Evolutionary conservation across 2,329 filamentous ascomycete species (phyloP), one percentile per base, ranked within the genome.

Genomic region (Trichothecium roseum): DNA sequence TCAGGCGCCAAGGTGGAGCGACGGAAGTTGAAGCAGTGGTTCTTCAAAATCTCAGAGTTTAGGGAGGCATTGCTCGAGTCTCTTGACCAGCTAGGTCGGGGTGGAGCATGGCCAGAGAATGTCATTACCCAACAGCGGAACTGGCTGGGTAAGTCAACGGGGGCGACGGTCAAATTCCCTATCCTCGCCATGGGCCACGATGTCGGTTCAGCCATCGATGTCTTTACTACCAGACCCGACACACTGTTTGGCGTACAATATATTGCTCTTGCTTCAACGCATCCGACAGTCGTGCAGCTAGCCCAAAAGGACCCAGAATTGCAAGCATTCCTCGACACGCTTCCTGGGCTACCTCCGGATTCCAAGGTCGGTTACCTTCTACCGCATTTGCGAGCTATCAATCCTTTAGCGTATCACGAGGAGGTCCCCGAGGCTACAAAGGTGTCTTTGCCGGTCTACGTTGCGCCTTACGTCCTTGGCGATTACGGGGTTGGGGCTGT

Each of bases 211-310:
- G 56, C 66, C 16, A 66, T 91, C 26, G 71, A 84, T 45, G 78
- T 91, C 8, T 94, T 84, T 51, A 94, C 87, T 2, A 93, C 85
- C 5, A 71, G 87, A 15, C 80, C 84, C 6, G 87, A 94, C 54
- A 94, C 87, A 3, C 60, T 94, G n/a, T 83, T 84, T 45, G 87
- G 84, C 1, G 86, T 84, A 5, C 84, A 93, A 50, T 94, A 89
- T 53, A 47, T 94, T 37, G 86, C 86, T 1, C 64, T 94, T 12
- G 82, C 86, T 3, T 64, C 84, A 13, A 71, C 70, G 2, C 85
- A 93, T 44, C 77, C 81, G 0, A 60, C 86, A 4, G 84, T 87
- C 1, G 53, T 66, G 34, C 55, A 68, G 31, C 52, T 83, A 28
- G 80, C 81, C 1, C 60, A 69, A 43, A 57, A 57, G 5, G 74